Evolutionary conservation across 495 filamentous ascomycete species (phyloP).

Genomic region (Aspergillus sclerotioniger): DNA sequence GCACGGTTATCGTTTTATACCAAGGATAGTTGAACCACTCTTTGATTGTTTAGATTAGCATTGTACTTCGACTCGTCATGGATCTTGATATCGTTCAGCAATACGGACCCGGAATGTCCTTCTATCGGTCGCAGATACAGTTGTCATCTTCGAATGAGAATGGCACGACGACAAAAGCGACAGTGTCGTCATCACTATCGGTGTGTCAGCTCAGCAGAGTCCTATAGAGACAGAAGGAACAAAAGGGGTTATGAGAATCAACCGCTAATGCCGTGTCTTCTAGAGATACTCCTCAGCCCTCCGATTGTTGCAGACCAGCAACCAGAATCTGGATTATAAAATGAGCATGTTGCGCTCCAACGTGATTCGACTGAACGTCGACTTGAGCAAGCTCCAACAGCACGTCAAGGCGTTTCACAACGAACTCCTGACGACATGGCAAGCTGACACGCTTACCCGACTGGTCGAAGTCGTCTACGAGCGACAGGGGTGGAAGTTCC

Average conservation of each 20-base stretch:
- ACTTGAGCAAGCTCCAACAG: conserved; percentile 28
- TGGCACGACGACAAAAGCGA: neutral
- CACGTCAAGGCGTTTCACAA: conserved; percentile 30
- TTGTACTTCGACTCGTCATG: conserved; percentile 14
- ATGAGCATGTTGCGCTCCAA: conserved; percentile 24
- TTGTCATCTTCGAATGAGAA: neutral
- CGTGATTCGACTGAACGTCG: conserved; percentile 24
- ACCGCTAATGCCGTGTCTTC: neutral
- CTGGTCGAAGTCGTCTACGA: conserved; percentile 37
- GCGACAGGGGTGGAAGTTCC: conserved; percentile 25
- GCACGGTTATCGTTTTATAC: conserved; percentile 13
- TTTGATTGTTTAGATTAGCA: conserved; percentile 7
- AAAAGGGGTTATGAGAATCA: too few relatives aligned
- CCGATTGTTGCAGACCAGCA: conserved; percentile 24
- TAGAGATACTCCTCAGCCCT: conserved; percentile 21
- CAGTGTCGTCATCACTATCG: conserved; percentile 6
- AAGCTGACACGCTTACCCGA: conserved; percentile 40
- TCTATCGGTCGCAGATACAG: conserved; percentile 18
- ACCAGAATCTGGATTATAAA: conserved; percentile 23
- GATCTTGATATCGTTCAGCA: conserved; percentile 16
- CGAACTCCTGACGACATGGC: conserved; percentile 35
- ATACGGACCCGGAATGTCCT: conserved; percentile 29
- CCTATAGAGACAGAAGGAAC: too few relatives aligned
- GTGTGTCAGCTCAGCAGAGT: conserved; percentile 8
- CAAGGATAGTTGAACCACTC: conserved; percentile 11